Percentiles rank a stretch among this genome's conserved stretches.
phyloP scores from a whole-genome alignment of 2,329 filamentous ascomycete species.

The Penicillium concentricum region DNA sequence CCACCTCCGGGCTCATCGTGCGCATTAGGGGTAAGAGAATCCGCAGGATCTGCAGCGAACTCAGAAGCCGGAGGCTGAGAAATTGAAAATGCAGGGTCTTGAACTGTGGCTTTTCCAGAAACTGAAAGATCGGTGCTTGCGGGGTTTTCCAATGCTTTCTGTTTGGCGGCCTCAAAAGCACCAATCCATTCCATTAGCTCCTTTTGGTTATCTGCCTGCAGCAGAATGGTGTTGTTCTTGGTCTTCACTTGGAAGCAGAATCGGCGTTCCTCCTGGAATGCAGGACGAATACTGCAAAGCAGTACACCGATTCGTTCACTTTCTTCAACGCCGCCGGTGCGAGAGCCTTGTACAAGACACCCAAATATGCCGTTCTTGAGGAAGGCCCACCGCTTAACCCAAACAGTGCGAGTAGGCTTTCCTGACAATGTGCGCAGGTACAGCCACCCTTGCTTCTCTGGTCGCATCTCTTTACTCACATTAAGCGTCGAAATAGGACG shows the following conservation, averaged over 20 bases:
- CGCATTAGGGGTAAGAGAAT: conserved; percentile 59
- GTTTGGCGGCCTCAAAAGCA: conserved; percentile 90
- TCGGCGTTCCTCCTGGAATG: conserved; percentile 85
- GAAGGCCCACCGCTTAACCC: conserved; percentile 93
- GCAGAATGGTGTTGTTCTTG: conserved; percentile 82
- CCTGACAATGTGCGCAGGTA: conserved; percentile 78
- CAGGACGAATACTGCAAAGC: conserved; percentile 87
- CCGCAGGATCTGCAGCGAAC: conserved; percentile 77
- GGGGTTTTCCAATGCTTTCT: conserved; percentile 78
- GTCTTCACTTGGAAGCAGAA: conserved; percentile 99
- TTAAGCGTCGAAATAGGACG: conserved; percentile 65
- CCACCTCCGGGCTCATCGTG: conserved; percentile 55
- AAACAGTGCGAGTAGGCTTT: conserved; percentile 85
- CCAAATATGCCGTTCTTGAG: conserved; percentile 95
- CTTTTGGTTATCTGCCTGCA: conserved; percentile 88
- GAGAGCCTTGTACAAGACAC: conserved; percentile 79
- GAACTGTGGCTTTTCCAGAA: conserved; percentile 44
- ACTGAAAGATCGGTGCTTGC: conserved; percentile 51
- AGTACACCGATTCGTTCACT: conserved; percentile 95
- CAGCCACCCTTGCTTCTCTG: conserved; percentile 93
- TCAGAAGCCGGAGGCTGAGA: conserved; percentile 84
- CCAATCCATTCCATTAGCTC: conserved; percentile 95
- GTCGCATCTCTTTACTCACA: conserved; percentile 48
- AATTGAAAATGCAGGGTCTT: conserved; percentile 83
- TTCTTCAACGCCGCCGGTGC: conserved; percentile 83